Percentiles rank a stretch among this genome's conserved stretches.
These are phyloP conservation scores for Colletotrichum lupini DNA, from an alignment of 2,329 filamentous ascomycete species.

Conservation along the genomic window DNA sequence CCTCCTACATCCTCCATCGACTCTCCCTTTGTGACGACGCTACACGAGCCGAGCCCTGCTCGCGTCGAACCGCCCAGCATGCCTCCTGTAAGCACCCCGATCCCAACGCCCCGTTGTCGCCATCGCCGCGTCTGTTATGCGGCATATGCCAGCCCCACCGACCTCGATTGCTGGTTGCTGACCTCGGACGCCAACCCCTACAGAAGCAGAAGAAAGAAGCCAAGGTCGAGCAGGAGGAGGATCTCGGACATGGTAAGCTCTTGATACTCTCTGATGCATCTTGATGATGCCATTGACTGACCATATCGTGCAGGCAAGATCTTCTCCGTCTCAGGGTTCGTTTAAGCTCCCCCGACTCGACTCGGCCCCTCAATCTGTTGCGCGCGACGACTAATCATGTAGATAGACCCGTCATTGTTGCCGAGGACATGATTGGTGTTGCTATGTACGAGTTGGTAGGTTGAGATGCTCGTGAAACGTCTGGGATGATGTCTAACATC, in stretches of 20 bases:
- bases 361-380: conserved; percentile 10
- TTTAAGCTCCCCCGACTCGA: conserved; percentile 41
- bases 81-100: conserved; percentile 63
- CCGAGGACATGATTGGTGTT: conserved; percentile 98
- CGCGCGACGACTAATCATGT: conserved; percentile 34
- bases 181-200: conserved; percentile 9
- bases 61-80: conserved; percentile 56
- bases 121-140: conserved; percentile 21
- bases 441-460: conserved; percentile 99
- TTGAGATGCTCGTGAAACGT: conserved; percentile 24
- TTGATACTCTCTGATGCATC: not conserved
- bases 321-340: conserved; percentile 72
- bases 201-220: conserved; percentile 45
- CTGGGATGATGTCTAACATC: conserved; percentile 11
- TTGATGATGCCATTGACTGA: conserved; percentile 14
- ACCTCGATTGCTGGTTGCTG: conserved; percentile 30
- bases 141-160: conserved; percentile 29
- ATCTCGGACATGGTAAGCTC: conserved; percentile 49
- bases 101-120: conserved; percentile 37
- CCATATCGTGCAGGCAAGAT: conserved; percentile 62
- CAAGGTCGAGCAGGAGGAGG: conserved; percentile 50
- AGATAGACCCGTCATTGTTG: conserved; percentile 87
- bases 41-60: conserved; percentile 34
- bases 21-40: conserved; percentile 20
- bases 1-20: conserved; percentile 43